Percentiles rank a stretch among this genome's conserved stretches.
These are phyloP conservation scores for Arthroderma sp. DNA, from an alignment of 2,329 filamentous ascomycete species.

Conservation along the genomic window DNA sequence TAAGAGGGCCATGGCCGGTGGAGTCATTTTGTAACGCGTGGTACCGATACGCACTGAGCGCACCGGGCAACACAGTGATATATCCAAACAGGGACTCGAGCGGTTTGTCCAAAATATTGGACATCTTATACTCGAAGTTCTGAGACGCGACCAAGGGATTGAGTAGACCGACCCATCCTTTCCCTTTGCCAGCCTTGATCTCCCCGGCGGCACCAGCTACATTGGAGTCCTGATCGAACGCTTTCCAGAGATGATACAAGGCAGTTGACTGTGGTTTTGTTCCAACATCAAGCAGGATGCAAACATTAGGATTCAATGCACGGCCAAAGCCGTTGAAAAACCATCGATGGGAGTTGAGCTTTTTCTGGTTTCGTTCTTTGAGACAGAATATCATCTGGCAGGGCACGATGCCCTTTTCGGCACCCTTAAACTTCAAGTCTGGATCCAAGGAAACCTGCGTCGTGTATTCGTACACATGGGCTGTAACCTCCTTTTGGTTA, in stretches of 20 bases:
- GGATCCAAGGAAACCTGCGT: constrained; percentile 93
- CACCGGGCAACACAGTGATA: constrained; percentile 91
- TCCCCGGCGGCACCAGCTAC: constrained; percentile 95
- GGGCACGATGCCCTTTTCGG: constrained; percentile 96
- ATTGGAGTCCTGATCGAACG: constrained; percentile 94
- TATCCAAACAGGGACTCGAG: constrained; percentile 96
- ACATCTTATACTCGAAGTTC: constrained; percentile 99
- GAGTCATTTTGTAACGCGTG: constrained; percentile 94
- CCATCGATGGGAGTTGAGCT: constrained; percentile 97
- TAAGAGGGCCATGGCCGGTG: constrained; percentile 85
- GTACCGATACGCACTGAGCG: constrained; percentile 88
- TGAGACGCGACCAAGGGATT: constrained; percentile 94
- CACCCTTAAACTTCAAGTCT: constrained; percentile 96
- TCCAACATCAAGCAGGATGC: constrained; percentile 91
- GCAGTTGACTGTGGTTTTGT: constrained; percentile 81
- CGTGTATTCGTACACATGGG: constrained; percentile 97
- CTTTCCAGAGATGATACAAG: constrained; percentile 98
- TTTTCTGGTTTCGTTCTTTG: constrained; percentile 95
- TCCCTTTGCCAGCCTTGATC: constrained; percentile 94
- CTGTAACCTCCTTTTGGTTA: constrained; percentile 88
- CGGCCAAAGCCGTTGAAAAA: constrained; percentile 98
- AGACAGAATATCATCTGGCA: constrained; percentile 98
- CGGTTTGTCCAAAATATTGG: constrained; percentile 95
- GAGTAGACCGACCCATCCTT: constrained; percentile 65
- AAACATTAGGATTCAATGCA: constrained; percentile 87